Evolutionary conservation across 139 green algal genomes (phyloP).

Genomic region (Chlamydomonas asymmetrica): DNA sequence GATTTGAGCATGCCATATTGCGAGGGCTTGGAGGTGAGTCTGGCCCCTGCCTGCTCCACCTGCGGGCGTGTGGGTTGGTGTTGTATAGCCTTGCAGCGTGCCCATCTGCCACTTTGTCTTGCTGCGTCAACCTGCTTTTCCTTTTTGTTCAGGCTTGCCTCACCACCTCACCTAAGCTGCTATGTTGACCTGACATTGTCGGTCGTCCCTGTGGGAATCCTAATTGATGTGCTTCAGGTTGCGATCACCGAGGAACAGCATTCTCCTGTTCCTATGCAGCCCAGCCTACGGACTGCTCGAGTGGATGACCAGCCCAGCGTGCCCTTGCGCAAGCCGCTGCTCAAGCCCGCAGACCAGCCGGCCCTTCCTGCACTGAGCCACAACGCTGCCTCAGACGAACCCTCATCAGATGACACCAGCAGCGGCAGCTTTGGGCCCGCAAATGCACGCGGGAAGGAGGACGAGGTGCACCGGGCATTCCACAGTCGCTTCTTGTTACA

Average conservation of each 20-base stretch:
- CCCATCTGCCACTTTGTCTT: neutral
- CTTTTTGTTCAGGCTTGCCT: neutral
- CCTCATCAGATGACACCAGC: too few relatives aligned
- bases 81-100: neutral
- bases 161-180: neutral
- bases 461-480: too few relatives aligned
- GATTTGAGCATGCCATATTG: conserved; percentile 14
- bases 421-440: too few relatives aligned
- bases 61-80: neutral
- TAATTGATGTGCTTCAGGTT: conserved; percentile 16
- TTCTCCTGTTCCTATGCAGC: neutral
- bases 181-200: neutral
- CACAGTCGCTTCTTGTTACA: too few relatives aligned
- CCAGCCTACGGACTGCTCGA: neutral
- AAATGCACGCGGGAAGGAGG: too few relatives aligned
- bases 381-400: too few relatives aligned
- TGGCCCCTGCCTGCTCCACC: neutral
- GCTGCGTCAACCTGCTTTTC: neutral
- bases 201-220: too few relatives aligned
- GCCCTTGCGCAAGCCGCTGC: conserved; percentile 3
- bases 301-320: neutral
- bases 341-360: too few relatives aligned
- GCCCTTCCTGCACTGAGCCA: too few relatives aligned
- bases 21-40: conserved; percentile 5
- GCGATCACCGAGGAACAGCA: conserved; percentile 12